Evolutionary conservation across 352 stramenopile species (phyloP).

Genomic region (Thalassiosira hispida): DNA sequence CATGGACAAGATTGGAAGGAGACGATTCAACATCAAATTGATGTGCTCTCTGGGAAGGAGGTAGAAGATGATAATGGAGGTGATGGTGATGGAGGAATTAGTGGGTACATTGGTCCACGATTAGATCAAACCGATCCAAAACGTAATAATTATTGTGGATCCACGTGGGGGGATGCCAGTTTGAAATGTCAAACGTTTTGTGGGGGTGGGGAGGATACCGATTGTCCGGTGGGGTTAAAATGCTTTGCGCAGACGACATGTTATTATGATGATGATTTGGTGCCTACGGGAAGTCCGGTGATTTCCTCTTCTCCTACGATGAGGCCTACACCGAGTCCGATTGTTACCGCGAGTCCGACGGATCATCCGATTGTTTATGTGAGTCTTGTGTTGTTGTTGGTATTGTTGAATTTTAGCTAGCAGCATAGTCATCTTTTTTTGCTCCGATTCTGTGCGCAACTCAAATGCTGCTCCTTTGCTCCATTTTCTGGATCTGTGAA

Average conservation of each 20-base stretch:
- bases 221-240: background rate
- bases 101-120: background rate
- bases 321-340: background rate
- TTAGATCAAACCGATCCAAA: background rate
- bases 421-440: too few species aligned
- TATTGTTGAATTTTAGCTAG: too few species aligned
- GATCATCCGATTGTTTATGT: too few species aligned
- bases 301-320: background rate
- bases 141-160: background rate
- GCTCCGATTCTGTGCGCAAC: too few species aligned
- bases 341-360: too few species aligned
- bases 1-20: background rate
- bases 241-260: background rate
- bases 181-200: background rate
- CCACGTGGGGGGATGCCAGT: background rate
- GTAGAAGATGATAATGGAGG: background rate
- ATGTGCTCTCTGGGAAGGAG: too few species aligned
- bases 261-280: slow-evolving; percentile 9
- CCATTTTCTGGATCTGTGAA: too few species aligned
- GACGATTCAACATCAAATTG: too few species aligned
- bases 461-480: too few species aligned
- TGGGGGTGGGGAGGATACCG: background rate
- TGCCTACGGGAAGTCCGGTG: background rate
- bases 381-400: too few species aligned
- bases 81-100: background rate